Percentiles rank a stretch among this genome's conserved stretches.
These are phyloP conservation scores for Penicillium hordei DNA, from an alignment of 2,329 filamentous ascomycete species.

Conservation along the genomic window DNA sequence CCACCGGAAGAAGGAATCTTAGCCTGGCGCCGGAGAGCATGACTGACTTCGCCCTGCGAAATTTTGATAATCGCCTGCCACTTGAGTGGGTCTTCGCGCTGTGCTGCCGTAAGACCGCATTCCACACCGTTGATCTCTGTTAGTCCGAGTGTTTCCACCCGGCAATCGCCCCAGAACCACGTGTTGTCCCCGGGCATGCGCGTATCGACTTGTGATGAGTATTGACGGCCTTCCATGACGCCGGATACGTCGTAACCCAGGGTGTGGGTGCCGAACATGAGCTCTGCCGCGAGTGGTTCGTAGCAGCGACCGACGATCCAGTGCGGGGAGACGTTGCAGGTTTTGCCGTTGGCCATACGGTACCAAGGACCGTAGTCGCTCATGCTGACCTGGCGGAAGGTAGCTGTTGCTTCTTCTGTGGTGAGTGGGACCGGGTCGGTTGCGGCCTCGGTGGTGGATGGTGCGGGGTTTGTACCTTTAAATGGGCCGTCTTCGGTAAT, in stretches of 20 bases:
- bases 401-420: constrained; percentile 34
- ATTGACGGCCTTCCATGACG: constrained; percentile 49
- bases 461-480: neutral
- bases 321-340: constrained; percentile 51
- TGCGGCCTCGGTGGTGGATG: neutral
- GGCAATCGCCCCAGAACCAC: constrained; percentile 60
- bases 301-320: constrained; percentile 56
- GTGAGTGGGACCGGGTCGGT: constrained; percentile 25
- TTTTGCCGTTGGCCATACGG: constrained; percentile 44
- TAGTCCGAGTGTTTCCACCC: constrained; percentile 57
- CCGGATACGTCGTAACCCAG: constrained; percentile 50
- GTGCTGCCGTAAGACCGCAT: constrained; percentile 48
- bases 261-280: constrained; percentile 44
- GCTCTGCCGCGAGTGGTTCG: constrained; percentile 51
- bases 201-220: constrained; percentile 47
- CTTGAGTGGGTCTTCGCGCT: constrained; percentile 45
- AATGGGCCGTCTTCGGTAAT: constrained; percentile 21
- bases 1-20: constrained; percentile 26
- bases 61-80: constrained; percentile 50
- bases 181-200: constrained; percentile 49
- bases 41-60: constrained; percentile 37
- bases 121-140: constrained; percentile 56
- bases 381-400: constrained; percentile 44
- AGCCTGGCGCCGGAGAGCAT: constrained; percentile 28
- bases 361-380: constrained; percentile 55